Evolutionary conservation across 2,329 filamentous ascomycete species (phyloP).

Genomic region (Penicillium aurantiogriseum): DNA sequence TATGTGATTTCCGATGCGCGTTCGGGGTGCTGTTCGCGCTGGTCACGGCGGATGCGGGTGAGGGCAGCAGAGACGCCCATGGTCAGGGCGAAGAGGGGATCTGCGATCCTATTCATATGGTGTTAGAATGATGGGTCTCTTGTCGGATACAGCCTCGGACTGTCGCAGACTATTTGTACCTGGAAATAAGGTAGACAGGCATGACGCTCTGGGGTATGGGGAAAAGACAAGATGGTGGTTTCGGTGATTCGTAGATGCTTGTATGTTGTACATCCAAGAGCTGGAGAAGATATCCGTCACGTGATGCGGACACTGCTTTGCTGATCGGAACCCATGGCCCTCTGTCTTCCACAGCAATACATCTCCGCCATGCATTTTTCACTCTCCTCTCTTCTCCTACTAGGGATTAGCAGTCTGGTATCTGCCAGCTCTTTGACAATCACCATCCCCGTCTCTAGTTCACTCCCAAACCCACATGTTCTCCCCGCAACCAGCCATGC

Average conservation of each 20-base stretch:
- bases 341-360: neutral
- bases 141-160: neutral
- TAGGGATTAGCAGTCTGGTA: neutral
- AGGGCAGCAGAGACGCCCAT: slow-evolving; percentile 55
- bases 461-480: slow-evolving; percentile 45
- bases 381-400: slow-evolving; percentile 1
- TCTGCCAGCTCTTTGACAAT: slow-evolving; percentile 34
- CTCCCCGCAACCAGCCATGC: slow-evolving; percentile 51
- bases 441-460: slow-evolving; percentile 41
- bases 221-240: neutral
- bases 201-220: slow-evolving; percentile 6
- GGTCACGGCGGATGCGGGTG: slow-evolving; percentile 55
- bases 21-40: slow-evolving; percentile 48
- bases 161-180: slow-evolving; percentile 27
- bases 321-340: neutral
- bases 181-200: slow-evolving; percentile 43
- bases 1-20: slow-evolving; percentile 35
- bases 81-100: slow-evolving; percentile 53
- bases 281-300: neutral
- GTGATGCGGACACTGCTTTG: neutral
- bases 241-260: neutral
- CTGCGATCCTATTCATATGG: slow-evolving; percentile 42
- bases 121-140: neutral
- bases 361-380: slow-evolving; percentile 6
- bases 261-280: neutral